These are phyloP conservation scores for Fraxinus ornus DNA, from an alignment of 305 asterid species.

Conservation along the genomic window DNA sequence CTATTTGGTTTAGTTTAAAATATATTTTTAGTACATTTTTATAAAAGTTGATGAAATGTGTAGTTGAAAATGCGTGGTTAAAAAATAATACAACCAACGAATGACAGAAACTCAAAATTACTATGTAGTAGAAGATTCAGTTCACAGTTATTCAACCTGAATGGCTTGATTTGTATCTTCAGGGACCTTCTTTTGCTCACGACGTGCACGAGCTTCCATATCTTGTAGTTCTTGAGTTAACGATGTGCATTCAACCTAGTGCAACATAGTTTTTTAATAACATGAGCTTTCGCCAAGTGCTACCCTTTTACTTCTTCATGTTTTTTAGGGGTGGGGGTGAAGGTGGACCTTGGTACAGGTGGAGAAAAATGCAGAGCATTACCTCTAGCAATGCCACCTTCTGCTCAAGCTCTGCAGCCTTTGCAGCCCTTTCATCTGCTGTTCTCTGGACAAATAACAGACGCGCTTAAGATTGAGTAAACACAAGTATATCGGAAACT, in stretches of 20 bases:
- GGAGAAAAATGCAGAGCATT: conserved; percentile 25
- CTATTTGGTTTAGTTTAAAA: neutral
- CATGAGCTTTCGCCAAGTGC: neutral
- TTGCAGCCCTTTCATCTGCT: conserved; percentile 90
- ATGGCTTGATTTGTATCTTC: conserved; percentile 92
- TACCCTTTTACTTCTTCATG: neutral
- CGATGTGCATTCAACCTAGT: conserved; percentile 89
- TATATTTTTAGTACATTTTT: neutral
- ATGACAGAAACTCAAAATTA: neutral
- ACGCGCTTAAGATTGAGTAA: conserved; percentile 16
- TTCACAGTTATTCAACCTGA: conserved; percentile 57
- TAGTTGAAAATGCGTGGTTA: neutral
- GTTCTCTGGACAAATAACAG: conserved; percentile 63
- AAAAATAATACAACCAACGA: neutral
- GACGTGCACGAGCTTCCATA: conserved; percentile 92
- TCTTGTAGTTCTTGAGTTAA: conserved; percentile 96
- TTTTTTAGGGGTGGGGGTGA: conserved; percentile 5
- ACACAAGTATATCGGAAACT: neutral
- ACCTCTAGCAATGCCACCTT: conserved; percentile 98
- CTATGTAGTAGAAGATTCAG: conserved; percentile 22
- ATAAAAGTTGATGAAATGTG: neutral
- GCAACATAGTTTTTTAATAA: conserved; percentile 15
- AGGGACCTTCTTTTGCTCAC: conserved; percentile 82
- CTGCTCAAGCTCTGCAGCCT: conserved; percentile 97
- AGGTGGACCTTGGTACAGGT: neutral